Conservation (phyloP, 768 basidiomycete genomes). For the Lentinula guzmanii region DNA sequence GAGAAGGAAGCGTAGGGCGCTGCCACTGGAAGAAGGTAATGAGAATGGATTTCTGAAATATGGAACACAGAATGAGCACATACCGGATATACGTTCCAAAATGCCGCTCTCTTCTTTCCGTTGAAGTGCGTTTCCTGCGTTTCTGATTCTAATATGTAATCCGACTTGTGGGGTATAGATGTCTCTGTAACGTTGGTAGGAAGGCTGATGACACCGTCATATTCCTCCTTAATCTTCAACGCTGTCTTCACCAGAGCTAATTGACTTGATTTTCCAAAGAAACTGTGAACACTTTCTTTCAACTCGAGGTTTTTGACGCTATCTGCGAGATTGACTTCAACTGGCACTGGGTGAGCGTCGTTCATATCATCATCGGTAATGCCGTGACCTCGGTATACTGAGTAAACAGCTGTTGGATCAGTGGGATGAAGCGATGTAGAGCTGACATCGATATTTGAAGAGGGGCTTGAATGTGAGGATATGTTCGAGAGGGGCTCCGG, state of each 20-base stretch:
- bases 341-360: neutral
- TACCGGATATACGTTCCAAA: conserved; percentile 13
- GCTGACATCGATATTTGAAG: neutral
- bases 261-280: conserved; percentile 49
- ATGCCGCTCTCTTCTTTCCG: conserved; percentile 6
- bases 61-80: conserved; percentile 20
- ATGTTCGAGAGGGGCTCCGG: neutral
- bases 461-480: neutral
- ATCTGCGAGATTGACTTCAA: neutral
- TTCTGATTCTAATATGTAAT: neutral
- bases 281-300: neutral
- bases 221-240: conserved; percentile 35
- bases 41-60: neutral
- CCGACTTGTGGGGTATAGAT: neutral
- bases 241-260: conserved; percentile 41
- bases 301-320: neutral
- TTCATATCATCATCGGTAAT: neutral
- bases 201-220: conserved; percentile 14
- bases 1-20: neutral
- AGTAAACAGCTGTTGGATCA: neutral
- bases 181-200: neutral
- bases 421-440: neutral
- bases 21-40: neutral
- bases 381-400: neutral
- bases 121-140: neutral